Base-by-base conservation (phyloP, 495 filamentous ascomycete species). In the Lindgomyces ingoldianus region DNA sequence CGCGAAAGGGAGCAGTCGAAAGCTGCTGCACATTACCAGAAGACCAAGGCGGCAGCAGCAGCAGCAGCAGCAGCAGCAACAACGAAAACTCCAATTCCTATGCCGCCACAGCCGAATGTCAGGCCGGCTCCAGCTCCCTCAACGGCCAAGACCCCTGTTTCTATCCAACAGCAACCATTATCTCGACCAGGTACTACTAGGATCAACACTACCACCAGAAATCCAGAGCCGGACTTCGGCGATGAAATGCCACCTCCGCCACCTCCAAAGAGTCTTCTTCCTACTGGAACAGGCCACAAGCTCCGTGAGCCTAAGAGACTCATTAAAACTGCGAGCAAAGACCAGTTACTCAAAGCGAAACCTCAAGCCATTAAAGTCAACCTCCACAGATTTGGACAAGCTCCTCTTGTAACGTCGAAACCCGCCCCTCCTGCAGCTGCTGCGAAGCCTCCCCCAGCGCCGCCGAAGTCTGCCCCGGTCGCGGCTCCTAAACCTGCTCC, bases 281-380 rank as follows among this genome's bases (percentile, higher is more conserved):
- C 79, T 11, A 67, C 75, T 44, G 78, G 75, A 74, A 76, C 65
- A 78, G 74, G 65, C 26, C 70, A 84, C 80, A 80, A 78, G 72
- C 76, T 84, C 61, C 76, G 81, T 68, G 74, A 91, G 33, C 63
- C 74, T 11, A 81, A 89, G 70, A 79, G 90, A 45, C 86, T 89
- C 14, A 67, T 83, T 0, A 91, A 87, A 66, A 57, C 62, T 33
- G 89, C 90, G 1, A 84, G 82, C 21, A 91, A 89, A 66, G 88
- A 92, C 53, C 65, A 81, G 1, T 52, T 81, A 4, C 76, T 81
- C 25, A 91, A 91, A 70, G 72, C 83, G 1, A 89, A 87, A 70
- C 89, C 89, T 12, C 88, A 86, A 18, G 89, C 89, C 1, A 89
- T 91, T 2, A 83, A 89, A 1, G 93, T 96, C 64, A 84, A 88